These are phyloP conservation scores for Neurospora terricola DNA, from an alignment of 495 filamentous ascomycete genomes.

Conservation along the genomic window DNA sequence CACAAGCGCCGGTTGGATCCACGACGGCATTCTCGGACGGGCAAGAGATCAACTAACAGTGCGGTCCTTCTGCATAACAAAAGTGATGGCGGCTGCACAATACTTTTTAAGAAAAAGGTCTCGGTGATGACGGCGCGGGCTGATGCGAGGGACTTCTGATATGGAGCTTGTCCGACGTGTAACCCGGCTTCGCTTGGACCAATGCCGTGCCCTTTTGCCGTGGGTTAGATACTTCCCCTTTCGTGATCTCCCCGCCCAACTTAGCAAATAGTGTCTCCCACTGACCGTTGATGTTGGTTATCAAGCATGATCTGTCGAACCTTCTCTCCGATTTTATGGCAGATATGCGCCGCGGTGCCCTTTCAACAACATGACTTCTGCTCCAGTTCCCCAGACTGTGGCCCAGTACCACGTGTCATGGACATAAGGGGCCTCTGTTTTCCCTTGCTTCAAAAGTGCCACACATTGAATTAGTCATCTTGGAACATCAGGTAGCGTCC, in stretches of 20 bases:
- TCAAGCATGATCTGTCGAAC: neutral
- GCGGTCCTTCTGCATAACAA: neutral
- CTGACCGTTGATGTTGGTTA: neutral
- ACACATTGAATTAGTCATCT: neutral
- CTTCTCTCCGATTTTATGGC: neutral
- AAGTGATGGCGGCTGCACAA: neutral
- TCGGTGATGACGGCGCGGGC: neutral
- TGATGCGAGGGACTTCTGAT: neutral
- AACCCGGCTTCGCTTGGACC: neutral
- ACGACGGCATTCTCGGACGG: neutral
- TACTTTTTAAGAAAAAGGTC: neutral
- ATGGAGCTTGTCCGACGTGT: neutral
- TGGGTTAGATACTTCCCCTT: neutral
- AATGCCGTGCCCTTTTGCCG: neutral
- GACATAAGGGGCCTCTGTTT: neutral
- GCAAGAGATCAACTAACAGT: neutral
- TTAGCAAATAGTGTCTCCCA: neutral
- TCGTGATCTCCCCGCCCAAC: neutral
- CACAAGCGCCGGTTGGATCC: neutral
- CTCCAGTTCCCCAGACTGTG: neutral
- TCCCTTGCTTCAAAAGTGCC: neutral
- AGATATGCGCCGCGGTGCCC: neutral
- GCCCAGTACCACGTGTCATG: neutral
- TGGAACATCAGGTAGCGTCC: neutral
- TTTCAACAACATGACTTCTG: neutral